Evolutionary conservation across 352 stramenopile species (phyloP).

Genomic region (Phytophthora idaei): DNA sequence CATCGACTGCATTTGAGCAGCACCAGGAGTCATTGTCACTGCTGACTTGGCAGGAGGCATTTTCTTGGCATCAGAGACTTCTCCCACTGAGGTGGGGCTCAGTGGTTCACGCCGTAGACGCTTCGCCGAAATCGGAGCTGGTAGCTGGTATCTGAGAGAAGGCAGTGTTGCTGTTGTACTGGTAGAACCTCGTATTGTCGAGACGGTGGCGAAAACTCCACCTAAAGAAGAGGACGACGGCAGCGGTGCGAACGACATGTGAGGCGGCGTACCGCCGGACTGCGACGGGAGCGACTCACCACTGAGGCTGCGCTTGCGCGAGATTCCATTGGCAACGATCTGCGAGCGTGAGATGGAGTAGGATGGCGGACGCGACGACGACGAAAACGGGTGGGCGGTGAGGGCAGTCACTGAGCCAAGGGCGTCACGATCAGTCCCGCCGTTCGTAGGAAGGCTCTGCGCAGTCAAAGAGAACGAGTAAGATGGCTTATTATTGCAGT

Average conservation of each 20-base stretch:
- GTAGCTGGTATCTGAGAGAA: conserved; percentile 25
- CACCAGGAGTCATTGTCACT: conserved; percentile 24
- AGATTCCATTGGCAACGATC: conserved; percentile 20
- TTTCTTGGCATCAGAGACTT: conserved; percentile 41
- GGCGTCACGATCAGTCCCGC: conserved; percentile 40
- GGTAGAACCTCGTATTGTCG: background rate
- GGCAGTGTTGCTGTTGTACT: background rate
- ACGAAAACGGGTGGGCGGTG: conserved; percentile 15
- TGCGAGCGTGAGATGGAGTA: conserved; percentile 32
- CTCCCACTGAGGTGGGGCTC: conserved; percentile 55
- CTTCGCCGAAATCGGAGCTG: conserved; percentile 26
- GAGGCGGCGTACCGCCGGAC: background rate
- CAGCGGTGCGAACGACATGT: background rate
- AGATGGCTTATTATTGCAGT: conserved; percentile 1
- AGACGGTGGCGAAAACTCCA: background rate
- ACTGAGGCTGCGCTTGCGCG: conserved; percentile 29
- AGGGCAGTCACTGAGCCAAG: conserved; percentile 24
- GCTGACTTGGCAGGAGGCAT: conserved; percentile 19
- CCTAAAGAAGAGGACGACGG: background rate
- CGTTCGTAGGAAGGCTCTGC: conserved; percentile 42
- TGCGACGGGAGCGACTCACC: conserved; percentile 11
- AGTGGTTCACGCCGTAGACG: conserved; percentile 40
- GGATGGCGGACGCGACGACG: conserved; percentile 19
- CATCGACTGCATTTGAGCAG: conserved; percentile 64
- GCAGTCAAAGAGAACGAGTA: background rate